Evolutionary conservation across 768 basidiomycete genomes (phyloP).

Genomic region (Tylopilus rubrobrunneus): DNA sequence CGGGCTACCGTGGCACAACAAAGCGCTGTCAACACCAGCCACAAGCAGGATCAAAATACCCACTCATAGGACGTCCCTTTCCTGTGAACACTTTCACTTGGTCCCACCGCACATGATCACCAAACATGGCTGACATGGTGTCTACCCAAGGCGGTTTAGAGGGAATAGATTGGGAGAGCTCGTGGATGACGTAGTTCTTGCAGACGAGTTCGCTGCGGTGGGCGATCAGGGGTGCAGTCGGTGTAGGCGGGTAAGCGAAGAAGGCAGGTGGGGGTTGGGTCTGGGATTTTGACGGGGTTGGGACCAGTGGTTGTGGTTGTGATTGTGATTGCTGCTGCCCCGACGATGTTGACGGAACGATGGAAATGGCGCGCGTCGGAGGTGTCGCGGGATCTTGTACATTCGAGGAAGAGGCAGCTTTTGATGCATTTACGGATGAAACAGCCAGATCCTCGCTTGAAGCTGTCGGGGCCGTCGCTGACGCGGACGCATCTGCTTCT

Average conservation of each 20-base stretch:
- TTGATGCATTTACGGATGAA: neutral
- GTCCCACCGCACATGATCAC: slow-evolving; percentile 80
- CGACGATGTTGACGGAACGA: neutral
- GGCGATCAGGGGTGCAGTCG: slow-evolving; percentile 15
- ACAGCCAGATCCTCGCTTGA: neutral
- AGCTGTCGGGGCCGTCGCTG: neutral
- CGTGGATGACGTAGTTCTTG: slow-evolving; percentile 73
- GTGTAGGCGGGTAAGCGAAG: slow-evolving; percentile 9
- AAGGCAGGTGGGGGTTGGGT: slow-evolving; percentile 4
- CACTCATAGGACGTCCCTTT: slow-evolving; percentile 64
- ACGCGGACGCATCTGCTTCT: neutral
- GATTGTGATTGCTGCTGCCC: slow-evolving; percentile 1
- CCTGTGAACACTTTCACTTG: slow-evolving; percentile 60
- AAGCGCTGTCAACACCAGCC: neutral
- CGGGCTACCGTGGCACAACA: slow-evolving; percentile 41
- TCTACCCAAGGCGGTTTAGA: slow-evolving; percentile 59
- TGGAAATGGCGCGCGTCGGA: neutral
- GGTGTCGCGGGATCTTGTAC: neutral
- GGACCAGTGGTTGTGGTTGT: neutral
- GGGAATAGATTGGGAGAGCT: slow-evolving; percentile 44
- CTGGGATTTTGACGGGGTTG: neutral
- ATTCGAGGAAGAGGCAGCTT: neutral
- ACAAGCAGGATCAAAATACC: slow-evolving; percentile 12
- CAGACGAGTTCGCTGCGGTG: slow-evolving; percentile 47
- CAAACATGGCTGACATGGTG: slow-evolving; percentile 82